Conservation (phyloP, 805 yeast genomes). For the Ogataea degrootiae region DNA sequence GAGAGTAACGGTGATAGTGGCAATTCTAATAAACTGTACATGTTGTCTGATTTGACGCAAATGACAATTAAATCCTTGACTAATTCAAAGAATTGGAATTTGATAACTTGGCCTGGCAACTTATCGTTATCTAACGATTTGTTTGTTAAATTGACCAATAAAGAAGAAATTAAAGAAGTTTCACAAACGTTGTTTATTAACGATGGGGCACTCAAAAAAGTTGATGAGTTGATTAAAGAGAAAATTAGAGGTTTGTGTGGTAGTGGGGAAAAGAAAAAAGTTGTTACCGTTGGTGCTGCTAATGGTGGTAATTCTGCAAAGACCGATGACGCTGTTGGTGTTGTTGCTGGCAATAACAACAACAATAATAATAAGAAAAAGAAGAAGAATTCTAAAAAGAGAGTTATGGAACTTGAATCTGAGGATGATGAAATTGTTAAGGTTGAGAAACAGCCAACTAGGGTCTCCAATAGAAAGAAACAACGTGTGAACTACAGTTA, state of each 20-base stretch:
- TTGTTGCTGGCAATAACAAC: too few species aligned
- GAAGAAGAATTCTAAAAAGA: too few species aligned
- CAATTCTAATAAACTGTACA: slow-evolving; percentile 42
- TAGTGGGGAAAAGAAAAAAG: neutral
- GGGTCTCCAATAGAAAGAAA: neutral
- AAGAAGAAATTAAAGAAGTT: slow-evolving; percentile 52
- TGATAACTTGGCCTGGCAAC: slow-evolving; percentile 80
- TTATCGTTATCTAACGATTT: slow-evolving; percentile 65
- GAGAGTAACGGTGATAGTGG: slow-evolving; percentile 1
- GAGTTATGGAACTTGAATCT: neutral
- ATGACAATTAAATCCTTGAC: slow-evolving; percentile 55
- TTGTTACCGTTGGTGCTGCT: too few species aligned
- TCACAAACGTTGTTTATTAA: slow-evolving; percentile 54
- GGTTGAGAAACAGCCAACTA: neutral
- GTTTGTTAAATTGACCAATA: slow-evolving; percentile 54
- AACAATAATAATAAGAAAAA: too few species aligned
- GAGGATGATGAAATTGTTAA: neutral
- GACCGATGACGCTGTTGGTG: neutral
- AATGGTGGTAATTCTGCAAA: neutral
- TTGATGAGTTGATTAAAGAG: slow-evolving; percentile 30
- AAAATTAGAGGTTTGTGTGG: slow-evolving; percentile 2
- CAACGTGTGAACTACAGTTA: neutral
- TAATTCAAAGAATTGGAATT: slow-evolving; percentile 58
- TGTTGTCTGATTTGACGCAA: slow-evolving; percentile 71
- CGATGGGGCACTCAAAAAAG: slow-evolving; percentile 36